Conservation (phyloP, 192 early-diverging fungal genomes). For the Mortierella hygrophila region DNA sequence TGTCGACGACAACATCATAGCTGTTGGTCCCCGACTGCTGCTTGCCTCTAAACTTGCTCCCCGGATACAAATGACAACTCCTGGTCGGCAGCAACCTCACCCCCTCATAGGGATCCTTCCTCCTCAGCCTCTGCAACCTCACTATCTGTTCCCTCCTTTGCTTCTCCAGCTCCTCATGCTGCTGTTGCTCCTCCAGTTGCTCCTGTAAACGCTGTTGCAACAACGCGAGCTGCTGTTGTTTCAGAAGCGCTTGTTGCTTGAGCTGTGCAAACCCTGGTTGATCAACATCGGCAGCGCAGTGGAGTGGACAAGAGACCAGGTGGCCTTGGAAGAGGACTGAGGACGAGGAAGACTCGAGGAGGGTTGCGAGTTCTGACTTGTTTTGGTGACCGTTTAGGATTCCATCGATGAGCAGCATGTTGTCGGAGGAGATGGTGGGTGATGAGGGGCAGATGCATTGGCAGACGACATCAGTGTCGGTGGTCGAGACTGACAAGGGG, state of each 20-base stretch:
- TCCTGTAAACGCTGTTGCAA: background rate
- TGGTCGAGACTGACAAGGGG: background rate
- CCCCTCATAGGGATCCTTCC: constrained; percentile 29
- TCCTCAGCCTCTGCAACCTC: constrained; percentile 1
- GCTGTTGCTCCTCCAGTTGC: constrained; percentile 2
- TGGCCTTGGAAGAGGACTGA: constrained; percentile 24
- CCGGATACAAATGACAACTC: constrained; percentile 68
- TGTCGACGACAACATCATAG: constrained; percentile 78
- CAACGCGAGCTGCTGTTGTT: background rate
- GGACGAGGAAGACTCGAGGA: background rate
- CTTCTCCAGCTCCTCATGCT: background rate
- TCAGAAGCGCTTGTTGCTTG: background rate
- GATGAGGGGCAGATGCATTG: constrained; percentile 20
- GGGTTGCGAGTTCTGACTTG: background rate
- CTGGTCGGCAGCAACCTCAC: constrained; percentile 47
- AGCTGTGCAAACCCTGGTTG: constrained; percentile 5
- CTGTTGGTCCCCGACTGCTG: constrained; percentile 71
- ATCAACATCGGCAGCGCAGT: background rate
- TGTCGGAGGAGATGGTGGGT: constrained; percentile 4
- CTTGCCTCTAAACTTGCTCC: constrained; percentile 73
- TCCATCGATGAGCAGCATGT: background rate
- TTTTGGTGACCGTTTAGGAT: background rate
- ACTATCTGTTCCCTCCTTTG: background rate
- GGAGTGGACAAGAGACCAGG: constrained; percentile 11
- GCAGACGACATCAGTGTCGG: background rate